Evolutionary conservation across 2,329 filamentous ascomycete species (phyloP).

Genomic region (Beauveria varroae): DNA sequence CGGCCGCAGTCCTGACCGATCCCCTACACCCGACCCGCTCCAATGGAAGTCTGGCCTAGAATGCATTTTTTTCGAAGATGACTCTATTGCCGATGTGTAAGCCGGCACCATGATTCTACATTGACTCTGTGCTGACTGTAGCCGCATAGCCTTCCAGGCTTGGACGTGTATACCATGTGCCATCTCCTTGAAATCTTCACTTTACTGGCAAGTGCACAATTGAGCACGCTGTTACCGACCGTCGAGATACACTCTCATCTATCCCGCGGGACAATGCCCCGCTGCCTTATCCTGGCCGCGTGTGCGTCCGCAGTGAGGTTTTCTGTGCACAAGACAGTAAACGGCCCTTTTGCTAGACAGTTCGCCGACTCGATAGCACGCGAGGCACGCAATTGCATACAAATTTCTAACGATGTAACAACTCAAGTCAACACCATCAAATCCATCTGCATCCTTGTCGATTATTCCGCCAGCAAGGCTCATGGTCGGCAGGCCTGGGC

Average conservation of each 20-base stretch:
- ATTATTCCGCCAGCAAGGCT: not conserved
- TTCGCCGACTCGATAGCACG: not conserved
- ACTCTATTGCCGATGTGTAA: not conserved
- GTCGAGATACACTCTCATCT: not conserved
- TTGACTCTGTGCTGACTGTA: not conserved
- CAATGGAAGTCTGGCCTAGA: not conserved
- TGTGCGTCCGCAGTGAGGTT: not conserved
- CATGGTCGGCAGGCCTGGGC: not conserved
- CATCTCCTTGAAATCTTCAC: not conserved
- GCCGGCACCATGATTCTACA: not conserved
- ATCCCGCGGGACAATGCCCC: not conserved
- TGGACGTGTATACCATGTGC: not conserved
- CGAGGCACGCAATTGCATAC: not conserved
- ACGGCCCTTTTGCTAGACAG: not conserved
- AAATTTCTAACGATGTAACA: not conserved
- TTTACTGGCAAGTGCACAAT: not conserved
- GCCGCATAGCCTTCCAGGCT: not conserved
- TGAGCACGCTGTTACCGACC: not conserved
- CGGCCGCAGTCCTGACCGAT: not conserved
- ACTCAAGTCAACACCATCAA: not conserved
- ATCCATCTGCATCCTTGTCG: not conserved
- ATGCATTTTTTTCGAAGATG: not conserved
- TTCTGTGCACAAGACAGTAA: not conserved
- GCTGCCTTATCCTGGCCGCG: not conserved
- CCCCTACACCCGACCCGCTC: not conserved